Base-by-base conservation (phyloP, 2,329 filamentous ascomycete genomes). In the Fusarium denticulatum region DNA sequence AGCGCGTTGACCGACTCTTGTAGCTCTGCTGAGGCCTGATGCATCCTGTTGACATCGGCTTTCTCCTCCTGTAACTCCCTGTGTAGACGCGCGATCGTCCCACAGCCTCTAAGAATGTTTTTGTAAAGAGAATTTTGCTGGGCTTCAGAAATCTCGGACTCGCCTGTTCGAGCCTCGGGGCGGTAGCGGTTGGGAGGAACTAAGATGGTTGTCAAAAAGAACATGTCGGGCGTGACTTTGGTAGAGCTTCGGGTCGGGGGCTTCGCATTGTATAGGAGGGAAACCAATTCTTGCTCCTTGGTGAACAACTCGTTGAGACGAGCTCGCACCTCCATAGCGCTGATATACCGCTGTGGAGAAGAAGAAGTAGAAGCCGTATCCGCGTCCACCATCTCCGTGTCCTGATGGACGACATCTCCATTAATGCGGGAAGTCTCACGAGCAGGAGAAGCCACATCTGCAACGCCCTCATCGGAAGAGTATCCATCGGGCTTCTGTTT, bases 181-280 rank as follows among this genome's bases (percentile, higher is more conserved):
- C 96, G 91, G 81, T 93, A 99, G 77, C 92, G 93, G 81, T 97
- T 99, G 5, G 96, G 96, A 5, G 97, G 95, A 1, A 99, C 94
- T 20, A 98, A 86, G 59, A 99, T 86, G 40, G 91, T 92, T 64
- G 93, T 91, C 64, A 98, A 87, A 83, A 99, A 99, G 84, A 99
- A 98, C 91, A 98, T 97, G 75, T 97, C 93, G 4, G 94, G 90
- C 6, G 86, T 90, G n/a, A 94, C 85, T 24, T 85, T 85, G 12
- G 83, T 83, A 42, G 86, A 83, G 63, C 87, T 89, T 79, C 89
- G 91, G 9, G 87, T 85, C 14, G 82, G 81, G 9, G 92, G 90
- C 65, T 92, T 91, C 24, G 94, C 92, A 79, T 91, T 93, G 83
- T 98, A 99, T 9, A 99, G 85, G n/a, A 98, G 86, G 22, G 91